These are phyloP conservation scores for Piedraia hortae DNA, from an alignment of 2,329 filamentous ascomycete species.

Conservation along the genomic window DNA sequence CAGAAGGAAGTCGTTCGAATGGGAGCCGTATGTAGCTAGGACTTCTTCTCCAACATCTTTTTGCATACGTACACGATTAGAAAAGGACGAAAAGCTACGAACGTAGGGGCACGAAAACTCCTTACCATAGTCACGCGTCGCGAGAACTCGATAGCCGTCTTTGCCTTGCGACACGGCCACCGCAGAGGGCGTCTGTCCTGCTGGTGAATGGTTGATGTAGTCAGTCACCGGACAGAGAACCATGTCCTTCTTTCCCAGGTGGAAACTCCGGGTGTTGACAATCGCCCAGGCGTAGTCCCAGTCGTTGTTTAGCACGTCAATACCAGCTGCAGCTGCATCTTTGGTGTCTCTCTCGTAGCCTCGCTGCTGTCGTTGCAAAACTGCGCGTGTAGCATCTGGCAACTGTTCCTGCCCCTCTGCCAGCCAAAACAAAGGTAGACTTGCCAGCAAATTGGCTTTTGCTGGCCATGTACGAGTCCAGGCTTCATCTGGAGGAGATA, in stretches of 20 bases:
- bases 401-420: conserved; percentile 15
- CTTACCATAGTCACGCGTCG: conserved; percentile 23
- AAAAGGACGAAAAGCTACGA: too few species aligned
- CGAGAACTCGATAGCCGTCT: conserved; percentile 27
- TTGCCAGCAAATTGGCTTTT: conserved; percentile 27
- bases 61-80: too few species aligned
- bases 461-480: conserved; percentile 28
- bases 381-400: conserved; percentile 13
- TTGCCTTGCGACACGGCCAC: conserved; percentile 26
- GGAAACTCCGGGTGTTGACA: conserved; percentile 32
- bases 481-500: conserved; percentile 3
- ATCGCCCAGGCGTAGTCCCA: conserved; percentile 32
- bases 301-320: conserved; percentile 9
- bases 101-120: conserved; percentile 1
- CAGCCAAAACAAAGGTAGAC: conserved; percentile 30
- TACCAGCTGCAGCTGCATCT: conserved; percentile 2
- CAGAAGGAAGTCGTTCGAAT: conserved; percentile 45
- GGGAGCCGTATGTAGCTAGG: conserved; percentile 39
- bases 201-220: conserved; percentile 32
- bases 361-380: conserved; percentile 8
- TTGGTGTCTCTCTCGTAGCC: conserved; percentile 9
- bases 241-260: conserved; percentile 27
- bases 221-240: conserved; percentile 46
- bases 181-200: conserved; percentile 14
- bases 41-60: conserved; percentile 30